Percentiles rank a stretch among this genome's conserved stretches.
Conservation (phyloP, 2,329 filamentous ascomycete species). For the Aspergillus aculeatinus region DNA sequence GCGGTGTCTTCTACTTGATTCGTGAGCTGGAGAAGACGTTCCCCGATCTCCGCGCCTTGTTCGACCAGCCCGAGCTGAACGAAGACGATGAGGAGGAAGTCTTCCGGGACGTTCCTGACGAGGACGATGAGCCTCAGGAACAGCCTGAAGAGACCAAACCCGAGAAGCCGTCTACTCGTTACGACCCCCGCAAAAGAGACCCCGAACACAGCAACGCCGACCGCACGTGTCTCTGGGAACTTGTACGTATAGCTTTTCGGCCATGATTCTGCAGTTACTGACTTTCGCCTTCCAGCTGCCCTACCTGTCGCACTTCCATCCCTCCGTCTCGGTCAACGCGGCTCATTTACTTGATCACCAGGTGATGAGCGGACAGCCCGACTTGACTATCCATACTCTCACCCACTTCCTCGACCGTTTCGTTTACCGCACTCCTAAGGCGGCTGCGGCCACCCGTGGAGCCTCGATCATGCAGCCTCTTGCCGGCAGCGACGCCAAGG, state of each 20-base stretch:
- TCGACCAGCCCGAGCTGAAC: slow-evolving; percentile 76
- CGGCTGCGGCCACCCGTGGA: slow-evolving; percentile 64
- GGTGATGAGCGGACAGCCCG: slow-evolving; percentile 79
- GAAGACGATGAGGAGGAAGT: slow-evolving; percentile 70
- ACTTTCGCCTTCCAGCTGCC: slow-evolving; percentile 50
- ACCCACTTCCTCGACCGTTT: slow-evolving; percentile 97
- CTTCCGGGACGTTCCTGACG: slow-evolving; percentile 65
- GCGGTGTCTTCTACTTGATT: slow-evolving; percentile 86
- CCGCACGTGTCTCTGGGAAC: slow-evolving; percentile 87
- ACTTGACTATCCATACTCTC: slow-evolving; percentile 83
- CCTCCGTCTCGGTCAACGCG: slow-evolving; percentile 84
- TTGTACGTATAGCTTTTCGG: slow-evolving; percentile 54
- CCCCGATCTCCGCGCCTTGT: slow-evolving; percentile 72
- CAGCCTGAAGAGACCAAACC: slow-evolving; percentile 24
- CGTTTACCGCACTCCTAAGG: slow-evolving; percentile 92
- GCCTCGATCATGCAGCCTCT: slow-evolving; percentile 96
- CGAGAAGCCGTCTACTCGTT: slow-evolving; percentile 46
- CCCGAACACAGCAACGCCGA: slow-evolving; percentile 94
- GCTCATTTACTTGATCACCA: slow-evolving; percentile 67
- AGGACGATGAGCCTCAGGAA: slow-evolving; percentile 45
- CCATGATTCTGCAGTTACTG: neutral
- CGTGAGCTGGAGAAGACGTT: slow-evolving; percentile 77
- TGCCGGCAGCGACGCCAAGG: slow-evolving; percentile 59
- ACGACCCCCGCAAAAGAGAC: slow-evolving; percentile 88
- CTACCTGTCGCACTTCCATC: slow-evolving; percentile 81